Percentiles rank a stretch among this genome's conserved stretches.
These are phyloP conservation scores for Achaetomium macrosporum DNA, from an alignment of 2,329 filamentous ascomycete genomes.

Conservation along the genomic window DNA sequence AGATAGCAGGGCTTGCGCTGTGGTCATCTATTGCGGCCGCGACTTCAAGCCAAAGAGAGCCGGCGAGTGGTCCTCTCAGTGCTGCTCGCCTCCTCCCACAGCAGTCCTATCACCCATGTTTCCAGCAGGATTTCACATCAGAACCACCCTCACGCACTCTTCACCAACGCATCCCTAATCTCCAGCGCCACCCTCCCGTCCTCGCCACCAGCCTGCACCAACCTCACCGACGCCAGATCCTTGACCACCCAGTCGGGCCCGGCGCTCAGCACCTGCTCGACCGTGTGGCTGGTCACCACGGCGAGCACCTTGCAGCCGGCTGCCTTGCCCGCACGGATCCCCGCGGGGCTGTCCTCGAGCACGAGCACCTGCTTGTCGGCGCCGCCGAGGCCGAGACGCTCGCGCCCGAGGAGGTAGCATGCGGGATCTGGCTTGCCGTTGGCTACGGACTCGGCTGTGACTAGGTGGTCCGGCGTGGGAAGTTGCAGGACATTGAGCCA, in stretches of 20 bases:
- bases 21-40: too few relatives aligned
- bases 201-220: conserved; percentile 53
- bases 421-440: conserved; percentile 72
- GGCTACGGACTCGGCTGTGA: conserved; percentile 70
- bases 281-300: conserved; percentile 76
- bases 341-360: conserved; percentile 83
- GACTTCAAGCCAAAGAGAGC: too few relatives aligned
- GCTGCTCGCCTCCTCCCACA: too few relatives aligned
- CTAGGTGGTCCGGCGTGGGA: conserved; percentile 58
- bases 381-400: conserved; percentile 50
- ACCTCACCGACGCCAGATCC: conserved; percentile 68
- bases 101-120: too few relatives aligned
- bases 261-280: conserved; percentile 64
- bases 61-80: too few relatives aligned
- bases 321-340: conserved; percentile 74
- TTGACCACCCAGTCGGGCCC: conserved; percentile 83
- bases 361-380: conserved; percentile 58
- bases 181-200: conserved; percentile 60
- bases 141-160: background rate
- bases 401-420: conserved; percentile 65
- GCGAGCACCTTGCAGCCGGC: conserved; percentile 81
- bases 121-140: background rate
- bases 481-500: conserved; percentile 66
- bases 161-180: conserved; percentile 37
- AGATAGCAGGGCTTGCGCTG: too few relatives aligned